phyloP scores from a whole-genome alignment of 495 filamentous ascomycete genomes.

The Neurospora sp. region DNA sequence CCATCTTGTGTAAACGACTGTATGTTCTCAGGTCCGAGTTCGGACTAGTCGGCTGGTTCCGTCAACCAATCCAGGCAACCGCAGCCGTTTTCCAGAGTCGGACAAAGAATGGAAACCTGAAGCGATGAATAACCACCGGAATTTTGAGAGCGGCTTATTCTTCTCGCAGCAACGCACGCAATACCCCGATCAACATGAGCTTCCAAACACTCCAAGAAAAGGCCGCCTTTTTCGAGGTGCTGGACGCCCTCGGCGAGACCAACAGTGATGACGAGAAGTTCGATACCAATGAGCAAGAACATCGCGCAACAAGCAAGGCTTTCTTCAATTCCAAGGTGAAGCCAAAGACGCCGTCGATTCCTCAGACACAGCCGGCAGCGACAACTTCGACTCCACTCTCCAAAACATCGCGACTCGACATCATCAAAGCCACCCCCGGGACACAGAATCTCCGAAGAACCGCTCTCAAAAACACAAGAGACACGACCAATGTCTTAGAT shows the following conservation, averaged over 20 bases:
- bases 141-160: neutral
- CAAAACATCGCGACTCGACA: neutral
- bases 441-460: neutral
- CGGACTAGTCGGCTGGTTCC: neutral
- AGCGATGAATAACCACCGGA: neutral
- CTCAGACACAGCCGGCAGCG: conserved; percentile 2
- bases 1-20: neutral
- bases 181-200: conserved; percentile 3
- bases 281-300: conserved; percentile 10
- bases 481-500: neutral
- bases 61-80: neutral
- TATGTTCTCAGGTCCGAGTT: neutral
- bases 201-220: conserved; percentile 15
- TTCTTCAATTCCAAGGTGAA: conserved; percentile 12
- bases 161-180: neutral
- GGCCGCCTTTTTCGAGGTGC: conserved; percentile 14
- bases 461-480: neutral
- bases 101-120: neutral
- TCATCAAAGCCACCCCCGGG: conserved; percentile 16
- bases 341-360: neutral
- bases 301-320: conserved; percentile 10
- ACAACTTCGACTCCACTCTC: conserved; percentile 4
- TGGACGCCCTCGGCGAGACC: conserved; percentile 15
- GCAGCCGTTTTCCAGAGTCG: neutral
- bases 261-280: conserved; percentile 14